A percentile compares a stretch with the other conserved stretches of the same genome.
Evolutionary conservation across 805 yeast species (phyloP).

Genomic region (Lipomyces sp.): DNA sequence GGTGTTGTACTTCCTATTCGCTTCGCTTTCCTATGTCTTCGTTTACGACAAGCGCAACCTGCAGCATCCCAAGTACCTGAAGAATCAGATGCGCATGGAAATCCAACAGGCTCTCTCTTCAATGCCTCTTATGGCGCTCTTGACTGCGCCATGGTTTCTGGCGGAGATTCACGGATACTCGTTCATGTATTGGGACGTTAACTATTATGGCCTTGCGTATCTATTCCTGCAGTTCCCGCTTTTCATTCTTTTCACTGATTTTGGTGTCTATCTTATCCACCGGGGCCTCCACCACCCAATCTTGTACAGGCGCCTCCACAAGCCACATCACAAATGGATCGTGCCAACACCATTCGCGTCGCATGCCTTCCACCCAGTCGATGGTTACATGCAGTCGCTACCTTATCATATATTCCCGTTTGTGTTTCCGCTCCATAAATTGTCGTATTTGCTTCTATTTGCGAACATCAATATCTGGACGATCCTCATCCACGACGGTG

Average conservation of each 20-base stretch:
- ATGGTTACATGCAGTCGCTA: slow-evolving; percentile 89
- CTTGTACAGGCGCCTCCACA: slow-evolving; percentile 84
- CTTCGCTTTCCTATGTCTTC: slow-evolving; percentile 73
- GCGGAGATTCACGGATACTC: slow-evolving; percentile 85
- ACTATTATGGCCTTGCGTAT: slow-evolving; percentile 73
- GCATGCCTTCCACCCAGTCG: slow-evolving; percentile 98
- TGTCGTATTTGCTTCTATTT: slow-evolving; percentile 78
- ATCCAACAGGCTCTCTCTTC: slow-evolving; percentile 77
- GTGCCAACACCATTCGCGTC: slow-evolving; percentile 98
- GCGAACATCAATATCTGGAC: slow-evolving; percentile 97
- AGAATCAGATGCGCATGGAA: slow-evolving; percentile 88
- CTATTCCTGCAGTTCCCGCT: slow-evolving; percentile 69
- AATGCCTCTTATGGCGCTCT: slow-evolving; percentile 84
- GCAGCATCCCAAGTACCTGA: slow-evolving; percentile 94
- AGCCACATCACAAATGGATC: slow-evolving; percentile 99
- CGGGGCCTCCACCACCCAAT: slow-evolving; percentile 92
- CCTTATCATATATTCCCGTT: slow-evolving; percentile 95
- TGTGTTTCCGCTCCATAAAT: slow-evolving; percentile 88
- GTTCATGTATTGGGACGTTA: slow-evolving; percentile 67
- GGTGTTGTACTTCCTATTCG: slow-evolving; percentile 75
- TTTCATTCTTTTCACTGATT: slow-evolving; percentile 91
- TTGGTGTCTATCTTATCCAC: slow-evolving; percentile 88
- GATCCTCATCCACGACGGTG: slow-evolving; percentile 98
- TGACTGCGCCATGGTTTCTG: slow-evolving; percentile 90
- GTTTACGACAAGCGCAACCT: slow-evolving; percentile 87